Conservation (phyloP, 2,329 filamentous ascomycete genomes). For the Botrytis fragariae region DNA sequence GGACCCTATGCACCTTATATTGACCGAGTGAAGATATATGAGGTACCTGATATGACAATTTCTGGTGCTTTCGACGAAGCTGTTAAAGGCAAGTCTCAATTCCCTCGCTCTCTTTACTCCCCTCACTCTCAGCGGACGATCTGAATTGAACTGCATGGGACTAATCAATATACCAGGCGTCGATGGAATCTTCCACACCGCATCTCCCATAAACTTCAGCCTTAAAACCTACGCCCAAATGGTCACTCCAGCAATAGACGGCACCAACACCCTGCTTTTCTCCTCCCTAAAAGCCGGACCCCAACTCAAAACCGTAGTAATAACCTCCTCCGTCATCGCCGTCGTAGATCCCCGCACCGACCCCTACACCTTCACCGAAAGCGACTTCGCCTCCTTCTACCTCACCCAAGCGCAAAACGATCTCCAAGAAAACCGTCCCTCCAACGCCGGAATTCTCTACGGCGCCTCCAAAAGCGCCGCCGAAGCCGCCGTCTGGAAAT, state of each 20-base stretch:
- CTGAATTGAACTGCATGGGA: background rate
- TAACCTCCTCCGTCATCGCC: slow-evolving; percentile 40
- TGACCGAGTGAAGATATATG: slow-evolving; percentile 33
- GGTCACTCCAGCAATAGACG: slow-evolving; percentile 32
- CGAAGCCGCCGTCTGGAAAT: slow-evolving; percentile 44
- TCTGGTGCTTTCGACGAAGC: slow-evolving; percentile 36
- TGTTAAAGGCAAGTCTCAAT: slow-evolving; percentile 27
- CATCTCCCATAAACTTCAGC: slow-evolving; percentile 37
- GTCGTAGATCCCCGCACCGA: slow-evolving; percentile 30
- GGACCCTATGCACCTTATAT: slow-evolving; percentile 34
- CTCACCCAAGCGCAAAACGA: slow-evolving; percentile 37
- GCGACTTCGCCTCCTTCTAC: slow-evolving; percentile 37
- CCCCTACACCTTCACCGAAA: slow-evolving; percentile 32
- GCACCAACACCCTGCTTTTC: slow-evolving; percentile 35
- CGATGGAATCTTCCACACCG: slow-evolving; percentile 37
- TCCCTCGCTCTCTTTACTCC: background rate
- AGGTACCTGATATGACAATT: slow-evolving; percentile 35
- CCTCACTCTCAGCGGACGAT: background rate
- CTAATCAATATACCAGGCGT: slow-evolving; percentile 26
- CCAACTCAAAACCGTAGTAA: slow-evolving; percentile 43
- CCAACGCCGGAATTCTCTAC: slow-evolving; percentile 36
- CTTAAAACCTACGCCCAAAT: slow-evolving; percentile 36
- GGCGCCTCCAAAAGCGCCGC: slow-evolving; percentile 43
- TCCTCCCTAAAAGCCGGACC: slow-evolving; percentile 38
- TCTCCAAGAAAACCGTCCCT: slow-evolving; percentile 28